A percentile compares a stretch with the other conserved stretches of the same genome.
These are phyloP conservation scores for Lactarius evosmus DNA, from an alignment of 768 basidiomycete genomes.

Conservation along the genomic window DNA sequence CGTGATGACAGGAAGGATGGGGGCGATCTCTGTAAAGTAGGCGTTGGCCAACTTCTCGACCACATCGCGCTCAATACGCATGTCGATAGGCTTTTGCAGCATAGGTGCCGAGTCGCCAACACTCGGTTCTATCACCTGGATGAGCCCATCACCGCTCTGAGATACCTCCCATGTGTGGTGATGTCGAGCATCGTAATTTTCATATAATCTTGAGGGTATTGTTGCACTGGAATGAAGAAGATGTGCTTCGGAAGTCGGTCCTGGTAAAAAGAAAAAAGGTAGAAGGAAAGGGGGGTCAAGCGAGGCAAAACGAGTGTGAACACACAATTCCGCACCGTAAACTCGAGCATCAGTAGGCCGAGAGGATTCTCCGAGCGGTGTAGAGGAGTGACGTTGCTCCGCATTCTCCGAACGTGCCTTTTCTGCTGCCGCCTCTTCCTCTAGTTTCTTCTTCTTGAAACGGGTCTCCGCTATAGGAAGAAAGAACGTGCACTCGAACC, in stretches of 20 bases:
- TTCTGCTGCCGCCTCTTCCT: slow-evolving; percentile 55
- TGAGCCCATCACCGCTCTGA: slow-evolving; percentile 81
- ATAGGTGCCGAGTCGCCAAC: slow-evolving; percentile 52
- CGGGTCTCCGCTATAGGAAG: slow-evolving; percentile 98
- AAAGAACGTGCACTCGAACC: slow-evolving; percentile 95
- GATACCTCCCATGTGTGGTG: slow-evolving; percentile 87
- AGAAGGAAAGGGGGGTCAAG: not conserved
- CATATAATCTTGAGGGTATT: slow-evolving; percentile 81
- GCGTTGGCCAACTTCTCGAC: slow-evolving; percentile 83
- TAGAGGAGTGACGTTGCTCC: slow-evolving; percentile 38
- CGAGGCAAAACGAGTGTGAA: not conserved
- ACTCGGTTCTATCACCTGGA: slow-evolving; percentile 68
- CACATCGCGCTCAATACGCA: slow-evolving; percentile 72
- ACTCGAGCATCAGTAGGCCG: slow-evolving; percentile 57
- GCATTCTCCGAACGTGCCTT: slow-evolving; percentile 38
- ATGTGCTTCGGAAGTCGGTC: slow-evolving; percentile 84
- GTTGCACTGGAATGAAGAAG: slow-evolving; percentile 86
- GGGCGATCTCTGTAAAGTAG: slow-evolving; percentile 86
- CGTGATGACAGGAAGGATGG: slow-evolving; percentile 86
- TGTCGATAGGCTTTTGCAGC: slow-evolving; percentile 62
- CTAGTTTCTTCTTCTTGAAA: slow-evolving; percentile 92
- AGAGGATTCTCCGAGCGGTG: slow-evolving; percentile 48
- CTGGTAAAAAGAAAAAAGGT: too few relatives aligned
- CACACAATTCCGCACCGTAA: slow-evolving; percentile 38
- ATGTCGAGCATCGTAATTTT: slow-evolving; percentile 83